phyloP scores from a whole-genome alignment of 176 grass and related monocot genomes.

The Carex parvula region DNA sequence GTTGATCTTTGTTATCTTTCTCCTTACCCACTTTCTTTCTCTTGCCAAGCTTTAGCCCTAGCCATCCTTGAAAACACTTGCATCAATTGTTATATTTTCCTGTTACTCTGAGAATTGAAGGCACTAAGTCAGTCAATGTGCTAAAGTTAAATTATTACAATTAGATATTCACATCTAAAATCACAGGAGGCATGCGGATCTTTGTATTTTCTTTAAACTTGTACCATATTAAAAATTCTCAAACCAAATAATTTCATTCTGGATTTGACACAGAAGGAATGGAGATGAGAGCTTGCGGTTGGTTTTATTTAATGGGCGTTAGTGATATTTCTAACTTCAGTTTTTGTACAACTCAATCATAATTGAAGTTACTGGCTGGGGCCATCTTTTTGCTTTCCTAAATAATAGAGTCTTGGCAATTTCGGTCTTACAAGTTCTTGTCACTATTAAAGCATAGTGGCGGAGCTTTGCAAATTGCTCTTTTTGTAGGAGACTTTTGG shows the following conservation, averaged over 20 bases:
- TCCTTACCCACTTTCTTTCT: not conserved
- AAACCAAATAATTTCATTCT: constrained; percentile 1
- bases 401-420: not conserved
- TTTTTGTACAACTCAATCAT: not conserved
- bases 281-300: not conserved
- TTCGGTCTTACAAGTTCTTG: not conserved
- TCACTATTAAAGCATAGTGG: not conserved
- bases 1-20: not conserved
- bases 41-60: not conserved
- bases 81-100: not conserved
- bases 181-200: not conserved
- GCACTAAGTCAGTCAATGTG: not conserved
- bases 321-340: not conserved
- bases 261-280: not conserved
- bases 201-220: not conserved
- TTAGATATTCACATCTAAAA: not conserved
- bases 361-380: not conserved
- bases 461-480: not conserved
- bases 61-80: not conserved
- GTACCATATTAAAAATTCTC: not conserved
- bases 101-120: not conserved
- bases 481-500: not conserved
- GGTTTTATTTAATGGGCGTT: not conserved
- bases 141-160: not conserved
- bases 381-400: not conserved